Evolutionary conservation across 2,329 filamentous ascomycete species (phyloP).

Genomic region (Epichloe bromicola): DNA sequence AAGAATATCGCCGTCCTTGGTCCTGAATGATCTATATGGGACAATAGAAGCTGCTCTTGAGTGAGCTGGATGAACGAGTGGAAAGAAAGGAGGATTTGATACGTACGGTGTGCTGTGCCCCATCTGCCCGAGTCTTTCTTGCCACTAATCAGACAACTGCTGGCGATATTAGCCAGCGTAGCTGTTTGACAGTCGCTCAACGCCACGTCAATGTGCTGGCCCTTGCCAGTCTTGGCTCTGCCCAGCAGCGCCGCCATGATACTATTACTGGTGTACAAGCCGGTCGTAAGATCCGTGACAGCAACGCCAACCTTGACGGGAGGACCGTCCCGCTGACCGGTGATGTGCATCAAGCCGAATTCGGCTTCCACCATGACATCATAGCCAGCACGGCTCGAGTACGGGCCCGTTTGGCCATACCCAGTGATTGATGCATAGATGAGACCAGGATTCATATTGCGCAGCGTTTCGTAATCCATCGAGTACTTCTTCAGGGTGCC

Average conservation of each 20-base stretch:
- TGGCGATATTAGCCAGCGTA: conserved; percentile 89
- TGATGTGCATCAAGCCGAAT: conserved; percentile 98
- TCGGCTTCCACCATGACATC: conserved; percentile 99
- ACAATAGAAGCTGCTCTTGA: conserved; percentile 72
- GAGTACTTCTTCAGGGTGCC: conserved; percentile 79
- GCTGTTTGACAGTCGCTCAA: conserved; percentile 92
- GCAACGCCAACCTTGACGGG: conserved; percentile 97
- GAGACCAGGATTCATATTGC: conserved; percentile 68
- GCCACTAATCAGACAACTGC: conserved; percentile 78
- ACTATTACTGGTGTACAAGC: conserved; percentile 86
- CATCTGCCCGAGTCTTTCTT: conserved; percentile 79
- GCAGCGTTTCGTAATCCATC: conserved; percentile 75
- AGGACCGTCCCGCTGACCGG: conserved; percentile 71
- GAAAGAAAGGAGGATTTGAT: neutral
- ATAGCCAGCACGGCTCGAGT: conserved; percentile 77
- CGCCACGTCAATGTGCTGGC: conserved; percentile 85
- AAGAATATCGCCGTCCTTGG: conserved; percentile 56
- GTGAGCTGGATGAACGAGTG: neutral
- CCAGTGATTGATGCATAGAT: conserved; percentile 96
- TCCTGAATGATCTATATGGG: conserved; percentile 77
- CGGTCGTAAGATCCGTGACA: conserved; percentile 90
- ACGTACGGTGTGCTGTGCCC: conserved; percentile 86
- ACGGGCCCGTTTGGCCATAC: conserved; percentile 91
- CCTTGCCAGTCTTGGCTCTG: conserved; percentile 58
- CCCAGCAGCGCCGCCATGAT: conserved; percentile 88